Evolutionary conservation across 148 eudicot genomes (phyloP), one percentile per base, ranked within the genome.

Genomic region (Nepenthes gracilis): DNA sequence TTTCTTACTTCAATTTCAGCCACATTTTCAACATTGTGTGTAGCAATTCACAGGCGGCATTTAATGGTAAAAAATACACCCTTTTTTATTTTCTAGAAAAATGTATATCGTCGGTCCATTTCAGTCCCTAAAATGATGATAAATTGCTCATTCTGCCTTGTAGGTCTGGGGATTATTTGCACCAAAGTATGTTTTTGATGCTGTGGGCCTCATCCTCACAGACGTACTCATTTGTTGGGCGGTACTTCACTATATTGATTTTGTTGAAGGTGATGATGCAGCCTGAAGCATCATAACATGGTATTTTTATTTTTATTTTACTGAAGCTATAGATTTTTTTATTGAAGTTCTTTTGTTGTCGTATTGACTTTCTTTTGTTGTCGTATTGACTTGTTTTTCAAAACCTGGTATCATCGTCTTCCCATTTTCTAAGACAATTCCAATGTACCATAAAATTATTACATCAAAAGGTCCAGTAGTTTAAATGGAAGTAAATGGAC

Each of bases 91-190:
- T 53, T 70, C 9, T 64, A 56, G 15, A 48, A 13, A 56, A 40
- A 40, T 13, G 4, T 38, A 33, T 5, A 66, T 23, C 0, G 36
- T 14, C 50, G 9, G 33, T 70, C 12, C 12, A 47, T 55, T 55
- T 33, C 33, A 37, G 7, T 33, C 36, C 57, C 48, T 58, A 37
- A 36, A 49, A 45, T 37, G 35, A 49, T 34, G 45, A 35, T 47
- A 43, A 33, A 33, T 63, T 9, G 45, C 37, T 58, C 9, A 0
- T 45, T 33, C 55, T 60, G 61, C n/a, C 40, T 64, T 83, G 78
- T 83, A 92, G 96, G 99, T 93, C 2, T 93, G 99, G 99, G 99
- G 99, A 36, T 75, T 93, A 61, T 93, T 93, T 75, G 92, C 99
- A 50, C 99, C 96, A 23, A 93, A 93, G 69, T 93, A 82, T 62